Conservation (phyloP, 2,329 filamentous ascomycete species). For the Knoxdaviesia proteae region DNA sequence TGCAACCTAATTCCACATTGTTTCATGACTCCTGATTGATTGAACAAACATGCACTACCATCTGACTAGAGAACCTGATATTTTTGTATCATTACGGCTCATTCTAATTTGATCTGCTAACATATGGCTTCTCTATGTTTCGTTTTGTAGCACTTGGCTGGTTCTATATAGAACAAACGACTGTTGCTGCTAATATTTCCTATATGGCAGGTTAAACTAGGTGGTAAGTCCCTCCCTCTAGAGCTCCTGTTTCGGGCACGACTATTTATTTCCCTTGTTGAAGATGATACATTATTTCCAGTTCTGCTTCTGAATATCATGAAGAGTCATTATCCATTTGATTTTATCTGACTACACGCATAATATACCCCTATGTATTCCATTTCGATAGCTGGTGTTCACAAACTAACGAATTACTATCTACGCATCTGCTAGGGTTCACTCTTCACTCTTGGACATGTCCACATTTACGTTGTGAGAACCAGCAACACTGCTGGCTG, state of each 20-base stretch:
- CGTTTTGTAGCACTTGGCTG: not conserved
- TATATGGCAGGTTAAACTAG: too few relatives aligned
- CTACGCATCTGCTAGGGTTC: not conserved
- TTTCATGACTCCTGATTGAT: conserved; percentile 4
- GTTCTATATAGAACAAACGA: not conserved
- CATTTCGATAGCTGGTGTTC: not conserved
- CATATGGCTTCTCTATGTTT: not conserved
- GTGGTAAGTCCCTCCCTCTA: not conserved
- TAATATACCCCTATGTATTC: not conserved
- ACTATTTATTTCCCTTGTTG: conserved; percentile 9
- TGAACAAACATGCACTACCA: conserved; percentile 59
- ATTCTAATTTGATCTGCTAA: not conserved
- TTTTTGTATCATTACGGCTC: not conserved
- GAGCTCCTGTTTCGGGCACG: not conserved
- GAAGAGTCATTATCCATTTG: conserved; percentile 32
- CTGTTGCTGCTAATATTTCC: too few relatives aligned
- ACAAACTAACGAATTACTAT: not conserved
- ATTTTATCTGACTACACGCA: not conserved
- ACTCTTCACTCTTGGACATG: too few relatives aligned
- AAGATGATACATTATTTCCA: conserved; percentile 47
- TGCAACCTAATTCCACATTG: conserved; percentile 5
- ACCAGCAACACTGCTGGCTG: not conserved
- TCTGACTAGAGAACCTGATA: conserved; percentile 25
- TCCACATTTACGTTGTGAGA: not conserved
- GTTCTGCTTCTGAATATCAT: conserved; percentile 57